Base-by-base conservation (phyloP, 805 yeast species). In the Candida sithepensis region DNA sequence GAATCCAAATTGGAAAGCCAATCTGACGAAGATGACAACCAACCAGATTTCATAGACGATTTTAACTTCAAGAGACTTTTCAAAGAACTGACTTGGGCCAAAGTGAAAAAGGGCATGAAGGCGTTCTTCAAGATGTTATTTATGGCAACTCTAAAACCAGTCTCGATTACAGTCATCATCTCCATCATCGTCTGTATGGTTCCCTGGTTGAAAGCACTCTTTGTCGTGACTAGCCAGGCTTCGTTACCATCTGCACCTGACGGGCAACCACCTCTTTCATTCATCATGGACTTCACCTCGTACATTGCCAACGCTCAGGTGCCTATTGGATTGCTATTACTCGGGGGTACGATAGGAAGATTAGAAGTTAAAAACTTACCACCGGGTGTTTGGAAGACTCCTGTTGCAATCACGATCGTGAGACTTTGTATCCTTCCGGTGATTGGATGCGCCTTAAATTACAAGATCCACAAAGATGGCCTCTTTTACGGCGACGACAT, bases 271-370 rank as follows among this genome's bases (percentile, higher is more conserved):
- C 91, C 95, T 0, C 71, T 92, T 26, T 88, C 88, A 32, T 91
- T 91, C 54, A 47, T 91, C 4, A 86, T 92, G 81, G 96, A 92
- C 61, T 80, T 84, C 54, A 74, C 92, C 0, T 61, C 78, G 2
- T 92, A 92, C 61, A 70, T 92, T 7, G 96, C 96, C 0, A 81
- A 81, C 23, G 97, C 97, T 0, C 81, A 87, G 43, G 96, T 92
- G 30, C 98, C 97, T 1, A 66, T 88, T 48, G 98, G 97, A 0
- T 70, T 92, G 50, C 63, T 88, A 40, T 60, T 92, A 49, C 66
- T 92, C 24, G 98, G 98, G 2, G 96, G 92, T 16, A 89, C 96
- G 2, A 80, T 92, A 38, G 86, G 96, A 1, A 70, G 97, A 42
- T 73, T 92, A 44, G 69, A 79, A 51, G 65, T 90, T 19, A 71